A percentile compares a stretch with the other conserved stretches of the same genome.
Conservation (phyloP, 2,329 filamentous ascomycete genomes). For the Trichophyton mentagrophytes region DNA sequence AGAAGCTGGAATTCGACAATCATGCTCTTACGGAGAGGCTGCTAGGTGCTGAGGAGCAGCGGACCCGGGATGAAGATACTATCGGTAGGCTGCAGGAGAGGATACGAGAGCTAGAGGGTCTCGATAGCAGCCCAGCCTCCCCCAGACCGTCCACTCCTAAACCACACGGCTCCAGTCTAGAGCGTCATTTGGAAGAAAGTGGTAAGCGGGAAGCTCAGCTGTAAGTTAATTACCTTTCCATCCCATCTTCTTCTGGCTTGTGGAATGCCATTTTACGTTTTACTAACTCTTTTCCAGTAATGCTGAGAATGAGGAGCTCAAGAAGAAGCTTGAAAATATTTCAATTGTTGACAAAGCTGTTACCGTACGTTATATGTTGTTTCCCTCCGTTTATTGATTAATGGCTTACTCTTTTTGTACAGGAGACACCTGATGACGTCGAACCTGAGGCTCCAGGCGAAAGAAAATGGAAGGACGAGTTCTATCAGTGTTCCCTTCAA, state of each 20-base stretch:
- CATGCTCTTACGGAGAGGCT: conserved; percentile 35
- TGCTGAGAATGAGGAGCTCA: conserved; percentile 26
- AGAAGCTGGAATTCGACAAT: conserved; percentile 38
- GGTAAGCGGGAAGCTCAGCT: conserved; percentile 29
- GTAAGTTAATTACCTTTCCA: conserved; percentile 17
- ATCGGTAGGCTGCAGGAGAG: conserved; percentile 32
- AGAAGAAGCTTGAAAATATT: conserved; percentile 24
- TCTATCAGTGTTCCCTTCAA: conserved; percentile 3
- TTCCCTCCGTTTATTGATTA: neutral
- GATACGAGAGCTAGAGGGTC: conserved; percentile 31
- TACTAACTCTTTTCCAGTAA: conserved; percentile 23
- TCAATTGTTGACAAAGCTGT: conserved; percentile 15
- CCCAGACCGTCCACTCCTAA: conserved; percentile 29
- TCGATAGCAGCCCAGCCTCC: conserved; percentile 28
- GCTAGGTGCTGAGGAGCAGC: conserved; percentile 32
- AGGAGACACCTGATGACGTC: neutral
- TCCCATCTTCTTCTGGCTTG: neutral
- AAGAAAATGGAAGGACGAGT: conserved; percentile 2
- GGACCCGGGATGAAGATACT: conserved; percentile 29
- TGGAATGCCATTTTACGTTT: neutral
- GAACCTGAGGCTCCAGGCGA: neutral
- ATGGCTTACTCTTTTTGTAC: neutral
- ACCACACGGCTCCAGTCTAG: conserved; percentile 25
- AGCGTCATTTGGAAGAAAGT: conserved; percentile 32
- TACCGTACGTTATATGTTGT: neutral